These are phyloP conservation scores for Tylopilus vinaceipallidus DNA, from an alignment of 768 basidiomycete species.

Conservation along the genomic window DNA sequence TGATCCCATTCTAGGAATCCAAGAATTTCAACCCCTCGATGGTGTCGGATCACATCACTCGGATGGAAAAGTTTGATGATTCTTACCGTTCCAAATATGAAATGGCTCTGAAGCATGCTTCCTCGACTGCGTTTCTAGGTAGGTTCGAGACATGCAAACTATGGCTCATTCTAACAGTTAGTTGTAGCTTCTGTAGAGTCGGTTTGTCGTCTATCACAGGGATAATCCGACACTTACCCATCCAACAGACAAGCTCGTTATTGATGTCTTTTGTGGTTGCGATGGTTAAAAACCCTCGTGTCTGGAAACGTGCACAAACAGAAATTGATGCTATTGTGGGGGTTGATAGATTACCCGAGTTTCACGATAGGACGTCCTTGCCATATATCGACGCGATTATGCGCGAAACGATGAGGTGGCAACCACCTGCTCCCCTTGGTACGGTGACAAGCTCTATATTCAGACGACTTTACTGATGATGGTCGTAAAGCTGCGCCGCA, in stretches of 20 bases:
- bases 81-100: background rate
- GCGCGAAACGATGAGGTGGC: slow-evolving; percentile 1
- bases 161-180: too few species aligned
- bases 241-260: background rate
- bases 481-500: background rate
- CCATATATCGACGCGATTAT: slow-evolving; percentile 9
- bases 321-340: slow-evolving; percentile 1
- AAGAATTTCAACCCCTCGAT: background rate
- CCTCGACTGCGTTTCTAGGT: background rate
- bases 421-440: background rate
- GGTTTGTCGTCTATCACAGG: too few species aligned
- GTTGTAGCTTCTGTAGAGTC: too few species aligned
- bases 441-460: background rate
- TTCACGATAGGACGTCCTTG: slow-evolving; percentile 1
- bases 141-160: background rate
- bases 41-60: slow-evolving; percentile 1
- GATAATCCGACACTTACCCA: background rate
- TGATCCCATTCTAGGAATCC: background rate
- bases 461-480: background rate
- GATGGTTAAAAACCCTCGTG: slow-evolving; percentile 2
- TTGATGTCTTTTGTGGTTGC: slow-evolving; percentile 6
- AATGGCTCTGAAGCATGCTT: background rate
- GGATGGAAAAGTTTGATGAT: background rate
- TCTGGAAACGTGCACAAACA: slow-evolving; percentile 4
- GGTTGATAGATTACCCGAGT: background rate